Base-by-base conservation (phyloP, 768 basidiomycete species). In the Pisolithus microcarpus region DNA sequence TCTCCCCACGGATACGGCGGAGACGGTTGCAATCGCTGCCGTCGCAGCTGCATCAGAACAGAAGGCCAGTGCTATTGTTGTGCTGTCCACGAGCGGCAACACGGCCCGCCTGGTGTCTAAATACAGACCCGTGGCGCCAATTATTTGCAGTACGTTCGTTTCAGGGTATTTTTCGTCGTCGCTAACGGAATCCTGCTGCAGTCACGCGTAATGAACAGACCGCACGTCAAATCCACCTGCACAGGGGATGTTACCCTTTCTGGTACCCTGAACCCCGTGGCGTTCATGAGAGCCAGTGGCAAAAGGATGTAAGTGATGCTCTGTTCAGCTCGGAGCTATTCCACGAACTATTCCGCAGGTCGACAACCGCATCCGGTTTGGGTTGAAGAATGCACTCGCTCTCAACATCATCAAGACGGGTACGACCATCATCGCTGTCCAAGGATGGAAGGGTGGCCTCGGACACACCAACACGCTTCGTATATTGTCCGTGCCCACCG, bases 381-480 rank as follows among this genome's bases (percentile, higher is more conserved):
- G 94, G 52, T 77, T 98, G 69, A 78, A 82, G 65, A 85, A 76
- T 64, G 96, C 90, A 4, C 75, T 97, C 42, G 77, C 72, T 16
- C 71, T 99, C 69, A 86, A 88, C 56, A 79, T 99, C 65, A 84
- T 98, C 74, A 82, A 83, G 62, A 82, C 91, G 36, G 90, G 91
- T 49, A 84, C 84, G 48, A 91, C 93, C 23, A 80, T 99, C 62
- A 76, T 98, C 56, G 95, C 95, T 45, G 87, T 99, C 5, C 96
- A 98, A 70, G 96, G 96, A n/a, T 99, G 95, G 95, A 95, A 93
- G 74, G 91, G 93, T 40, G 96, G 96, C 52, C 80, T 96, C 42
- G 94, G 93, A 30, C 92, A 96, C 72, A 94, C 91, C 57, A 93
- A 94, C 76, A 92, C 90, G 11, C 74, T 93, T 51, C 85, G 91